Base-by-base conservation (phyloP, 495 filamentous ascomycete species). In the Massariosphaeria phaeospora region DNA sequence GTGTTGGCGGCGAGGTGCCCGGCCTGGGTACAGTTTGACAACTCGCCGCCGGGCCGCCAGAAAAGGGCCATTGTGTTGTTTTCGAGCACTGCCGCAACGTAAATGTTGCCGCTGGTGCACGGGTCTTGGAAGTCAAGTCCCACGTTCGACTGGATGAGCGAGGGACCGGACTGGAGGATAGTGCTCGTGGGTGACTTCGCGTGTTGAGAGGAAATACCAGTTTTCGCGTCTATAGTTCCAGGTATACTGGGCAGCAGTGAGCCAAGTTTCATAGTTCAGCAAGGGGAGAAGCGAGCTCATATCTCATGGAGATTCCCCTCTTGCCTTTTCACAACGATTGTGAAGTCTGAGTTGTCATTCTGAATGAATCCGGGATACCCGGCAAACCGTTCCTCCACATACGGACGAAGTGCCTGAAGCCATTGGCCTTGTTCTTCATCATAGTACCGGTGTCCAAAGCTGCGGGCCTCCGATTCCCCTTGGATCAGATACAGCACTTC, bases 331-430 rank as follows among this genome's bases (percentile, higher is more conserved):
- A n/a, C 30, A 10, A 46, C 42, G 17, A 46, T 23, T 10, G 42
- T 46, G 23, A 46, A 46, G 25, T 46, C 42, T 5, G 42, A 46
- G 25, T 46, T 46, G 42, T 46, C 42, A 10, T 24, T 24, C 25
- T 46, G 42, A 46, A 46, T 27, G 42, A 46, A 46, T 5, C 42
- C 42, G 10, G 24, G 24, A 26, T 46, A 46, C 9, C 42, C 42
- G 9, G n/a, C 10, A 7, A 13, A 27, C 23, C 17, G 21, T 17
- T 13, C 42, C 42, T 10, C 11, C 17, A 21, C 23, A 6, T 7
- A 46, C 17, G 25, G 20, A 11, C 21, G 10, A 10, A 23, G 9
- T 13, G 42, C 7, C 21, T 41, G 7, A 7, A 7, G n/a, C 30
- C 30, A 33, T n/a, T n/a, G 7, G n/a, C n/a, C n/a, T 33, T 33